These are phyloP conservation scores for Abelmoschus esculentus DNA, from an alignment of 345 rosid genomes.

Conservation along the genomic window DNA sequence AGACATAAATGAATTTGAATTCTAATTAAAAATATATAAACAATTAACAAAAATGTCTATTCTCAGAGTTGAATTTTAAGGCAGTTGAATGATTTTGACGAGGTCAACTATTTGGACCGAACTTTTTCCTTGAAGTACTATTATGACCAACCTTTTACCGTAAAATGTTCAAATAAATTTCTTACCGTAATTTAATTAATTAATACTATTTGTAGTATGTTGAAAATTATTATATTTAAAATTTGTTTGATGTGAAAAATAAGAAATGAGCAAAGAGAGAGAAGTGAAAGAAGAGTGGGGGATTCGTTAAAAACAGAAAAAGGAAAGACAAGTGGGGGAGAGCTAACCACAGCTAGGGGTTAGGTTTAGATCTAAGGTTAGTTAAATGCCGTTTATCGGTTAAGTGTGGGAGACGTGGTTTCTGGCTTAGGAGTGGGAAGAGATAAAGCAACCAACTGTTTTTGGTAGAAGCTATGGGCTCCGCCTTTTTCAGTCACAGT, in stretches of 20 bases:
- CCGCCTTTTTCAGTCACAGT: neutral
- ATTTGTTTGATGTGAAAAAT: neutral
- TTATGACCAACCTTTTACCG: neutral
- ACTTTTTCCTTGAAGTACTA: neutral
- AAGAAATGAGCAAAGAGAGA: neutral
- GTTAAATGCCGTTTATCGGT: neutral
- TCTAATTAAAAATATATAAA: neutral
- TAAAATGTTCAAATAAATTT: neutral
- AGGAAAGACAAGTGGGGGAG: too few relatives aligned
- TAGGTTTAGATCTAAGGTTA: neutral
- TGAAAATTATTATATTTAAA: too few relatives aligned
- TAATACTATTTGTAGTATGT: too few relatives aligned
- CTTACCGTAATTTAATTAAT: neutral
- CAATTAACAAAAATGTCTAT: neutral
- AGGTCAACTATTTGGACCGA: neutral
- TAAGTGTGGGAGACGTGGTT: too few relatives aligned
- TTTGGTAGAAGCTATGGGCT: slow-evolving; percentile 33
- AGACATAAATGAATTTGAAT: too few relatives aligned
- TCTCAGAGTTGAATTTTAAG: neutral
- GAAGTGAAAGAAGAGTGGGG: neutral
- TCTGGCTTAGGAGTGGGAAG: neutral
- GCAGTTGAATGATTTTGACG: neutral
- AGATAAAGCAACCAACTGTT: slow-evolving; percentile 16
- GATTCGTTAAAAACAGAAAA: neutral
- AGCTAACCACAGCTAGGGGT: slow-evolving; percentile 11